phyloP scores from a whole-genome alignment of 768 basidiomycete species.

The Ramaria rubella region DNA sequence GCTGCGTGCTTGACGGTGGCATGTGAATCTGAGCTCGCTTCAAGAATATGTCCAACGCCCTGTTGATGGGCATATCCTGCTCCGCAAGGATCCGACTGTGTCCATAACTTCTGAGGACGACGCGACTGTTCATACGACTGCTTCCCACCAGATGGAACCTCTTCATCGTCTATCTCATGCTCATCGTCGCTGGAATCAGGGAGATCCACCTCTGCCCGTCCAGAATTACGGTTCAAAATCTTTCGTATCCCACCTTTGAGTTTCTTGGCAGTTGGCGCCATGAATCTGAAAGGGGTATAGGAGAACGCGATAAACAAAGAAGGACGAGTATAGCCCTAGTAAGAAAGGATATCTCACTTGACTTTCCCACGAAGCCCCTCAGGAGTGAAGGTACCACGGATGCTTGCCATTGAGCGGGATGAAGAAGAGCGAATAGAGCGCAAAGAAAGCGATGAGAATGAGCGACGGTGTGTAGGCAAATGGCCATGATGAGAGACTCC shows the following conservation, averaged over 20 bases:
- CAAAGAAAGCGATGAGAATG: conserved; percentile 5
- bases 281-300: not conserved
- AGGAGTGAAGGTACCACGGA: not conserved
- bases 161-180: not conserved
- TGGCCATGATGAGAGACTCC: not conserved
- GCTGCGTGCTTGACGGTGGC: not conserved
- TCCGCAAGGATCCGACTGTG: not conserved
- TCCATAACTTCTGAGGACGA: not conserved
- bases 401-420: conserved; percentile 5
- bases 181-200: not conserved
- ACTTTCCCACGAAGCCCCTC: not conserved
- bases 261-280: not conserved
- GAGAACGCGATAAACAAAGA: not conserved
- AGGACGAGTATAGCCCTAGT: too few relatives aligned
- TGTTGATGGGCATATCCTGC: not conserved
- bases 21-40: not conserved
- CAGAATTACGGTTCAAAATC: conserved; percentile 2
- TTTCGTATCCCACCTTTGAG: conserved; percentile 2
- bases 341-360: too few relatives aligned
- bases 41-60: not conserved
- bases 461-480: not conserved
- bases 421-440: conserved; percentile 5
- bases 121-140: not conserved
- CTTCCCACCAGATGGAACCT: not conserved
- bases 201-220: not conserved